Base-by-base conservation (phyloP, 2,329 filamentous ascomycete species). In the Curvularia sp. region DNA sequence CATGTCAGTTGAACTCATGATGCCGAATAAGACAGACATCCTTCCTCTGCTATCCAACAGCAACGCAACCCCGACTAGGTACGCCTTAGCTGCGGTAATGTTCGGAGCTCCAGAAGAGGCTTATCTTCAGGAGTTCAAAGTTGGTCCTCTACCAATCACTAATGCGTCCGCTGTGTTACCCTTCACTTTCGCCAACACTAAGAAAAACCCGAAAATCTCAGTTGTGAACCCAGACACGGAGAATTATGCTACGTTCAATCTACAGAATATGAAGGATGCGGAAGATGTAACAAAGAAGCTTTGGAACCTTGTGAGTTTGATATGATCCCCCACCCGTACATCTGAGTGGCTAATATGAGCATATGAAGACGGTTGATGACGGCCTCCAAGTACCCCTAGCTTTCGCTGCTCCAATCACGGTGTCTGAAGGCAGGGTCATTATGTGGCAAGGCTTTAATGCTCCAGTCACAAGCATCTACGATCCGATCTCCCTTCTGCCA, bases 1-100 rank as follows among this genome's bases (percentile, higher is more conserved):
- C 43, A 47, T 47, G 43, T 47, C 43, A 32, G 28, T 47, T 32
- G 43, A 47, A 8, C 43, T 47, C 18, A 47, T 47, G 43, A 47
- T 47, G 43, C 43, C 43, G 3, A 47, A 47, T 10, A 47, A 47
- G 43, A 47, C 43, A 32, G 43, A 47, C 1, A 13, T 47, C 8
- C 43, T 47, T 21, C 27, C 43, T 21, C 18, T 47, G n/a, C 28
- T 47, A 23, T 47, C 43, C 18, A 32, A 32, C 6, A 47, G 28
- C 2, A 47, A 19, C 18, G 43, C n/a, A 2, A 15, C 28, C 6
- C 28, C 28, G 18, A 34, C 43, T 47, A 32, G 43, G n/a, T 47
- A 47, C 27, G 43, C 43, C 27, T 23, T 47, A 21, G 43, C 28
- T 32, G 43, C 43, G 28, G 43, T 47, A 32, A 47, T 47, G 43